Conservation (phyloP, 148 eudicot species). For the Chenopodium quinoa region DNA sequence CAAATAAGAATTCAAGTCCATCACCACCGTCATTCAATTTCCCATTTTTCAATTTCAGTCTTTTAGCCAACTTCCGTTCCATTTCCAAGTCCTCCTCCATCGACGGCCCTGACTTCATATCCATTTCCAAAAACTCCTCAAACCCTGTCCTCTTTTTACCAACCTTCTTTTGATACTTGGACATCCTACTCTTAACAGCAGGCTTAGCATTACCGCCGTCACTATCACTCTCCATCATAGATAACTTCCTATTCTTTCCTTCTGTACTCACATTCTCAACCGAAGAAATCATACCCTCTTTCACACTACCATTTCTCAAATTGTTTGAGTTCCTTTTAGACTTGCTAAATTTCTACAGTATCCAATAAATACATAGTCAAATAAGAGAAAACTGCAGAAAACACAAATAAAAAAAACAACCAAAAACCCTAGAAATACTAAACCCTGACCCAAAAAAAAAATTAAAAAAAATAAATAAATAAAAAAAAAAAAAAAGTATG, state of each 20-base stretch:
- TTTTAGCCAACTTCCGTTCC: slow-evolving; percentile 71
- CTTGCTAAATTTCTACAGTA: too few relatives aligned
- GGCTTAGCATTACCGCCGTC: slow-evolving; percentile 15
- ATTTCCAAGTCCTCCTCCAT: slow-evolving; percentile 62
- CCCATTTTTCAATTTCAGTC: slow-evolving; percentile 68
- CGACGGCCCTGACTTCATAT: slow-evolving; percentile 34
- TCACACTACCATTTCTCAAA: too few relatives aligned
- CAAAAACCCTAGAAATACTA: too few relatives aligned
- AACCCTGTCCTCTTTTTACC: slow-evolving; percentile 58
- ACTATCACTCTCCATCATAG: background rate
- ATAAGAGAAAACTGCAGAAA: too few relatives aligned
- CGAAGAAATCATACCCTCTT: too few relatives aligned
- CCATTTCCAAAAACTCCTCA: slow-evolving; percentile 60
- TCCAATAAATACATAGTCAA: too few relatives aligned
- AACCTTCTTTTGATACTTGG: slow-evolving; percentile 17
- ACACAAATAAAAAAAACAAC: too few relatives aligned
- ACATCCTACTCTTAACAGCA: slow-evolving; percentile 11
- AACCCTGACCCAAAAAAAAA: background rate
- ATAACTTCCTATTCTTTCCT: slow-evolving; percentile 13
- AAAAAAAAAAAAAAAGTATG: background rate
- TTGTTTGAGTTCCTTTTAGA: too few relatives aligned
- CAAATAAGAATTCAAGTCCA: slow-evolving; percentile 48
- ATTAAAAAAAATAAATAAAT: background rate
- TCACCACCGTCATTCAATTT: slow-evolving; percentile 58
- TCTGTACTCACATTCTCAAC: slow-evolving; percentile 10